Evolutionary conservation across 495 filamentous ascomycete species (phyloP), one percentile per base, ranked within the genome.

Genomic region (Pseudevernia furfuracea): DNA sequence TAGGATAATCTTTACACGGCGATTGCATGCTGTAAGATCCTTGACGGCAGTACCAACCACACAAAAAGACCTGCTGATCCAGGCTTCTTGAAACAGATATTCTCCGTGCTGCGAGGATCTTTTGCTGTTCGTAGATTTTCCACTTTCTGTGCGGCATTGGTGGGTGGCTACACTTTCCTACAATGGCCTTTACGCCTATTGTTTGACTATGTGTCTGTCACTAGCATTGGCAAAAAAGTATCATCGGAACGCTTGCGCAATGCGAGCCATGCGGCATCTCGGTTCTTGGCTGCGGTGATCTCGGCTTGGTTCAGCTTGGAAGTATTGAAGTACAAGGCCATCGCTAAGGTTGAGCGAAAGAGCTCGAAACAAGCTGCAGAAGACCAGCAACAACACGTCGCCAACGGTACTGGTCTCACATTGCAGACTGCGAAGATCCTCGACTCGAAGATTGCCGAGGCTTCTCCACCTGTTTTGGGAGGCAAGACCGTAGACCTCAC

Each of bases 401-500:
- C 14, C 49, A 17, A 53, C 25, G 4, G 1, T 53, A 14, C 49
- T 3, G 23, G 49, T 34, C 52, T 36, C 30, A 34, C 30, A 34
- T 21, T 55, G 19, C 28, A 34, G n/a, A 34, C 21, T 34, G 30
- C 28, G 5, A 57, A 30, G 57, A 58, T 61, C 23, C 25, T 32
- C 14, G 17, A 19, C 6, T n/a, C 15, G 21, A 37, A 38, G 14
- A 32, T 58, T 53, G 15, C n/a, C 36, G 34, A 58, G 71, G 68
- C 55, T 62, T 69, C 28, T 71, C 69, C 58, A 74, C 74, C 65
- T 56, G 71, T 75, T 12, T 76, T 85, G 62, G 89, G 85, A 6
- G 92, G 92, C 60, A 85, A 85, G 62, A 95, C 91, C 15, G 80
- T 97, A 70, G 91, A 96, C 74, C 81, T 96, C 37, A 94, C 92